These are phyloP conservation scores for Chaetoscypha palmicola DNA, from an alignment of 2,329 filamentous ascomycete genomes.

Conservation along the genomic window DNA sequence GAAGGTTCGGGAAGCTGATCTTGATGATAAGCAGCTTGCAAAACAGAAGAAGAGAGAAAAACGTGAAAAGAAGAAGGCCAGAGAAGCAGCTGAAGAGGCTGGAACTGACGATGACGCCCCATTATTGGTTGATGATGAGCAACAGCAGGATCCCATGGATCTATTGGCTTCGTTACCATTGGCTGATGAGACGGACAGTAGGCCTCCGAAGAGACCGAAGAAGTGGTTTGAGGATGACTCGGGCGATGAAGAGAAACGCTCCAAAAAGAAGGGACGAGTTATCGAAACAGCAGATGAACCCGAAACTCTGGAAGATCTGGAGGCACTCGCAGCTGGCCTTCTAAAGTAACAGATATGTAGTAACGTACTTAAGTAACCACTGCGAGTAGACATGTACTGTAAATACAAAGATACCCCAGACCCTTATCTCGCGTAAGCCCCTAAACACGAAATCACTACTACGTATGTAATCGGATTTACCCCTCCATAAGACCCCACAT, in stretches of 20 bases:
- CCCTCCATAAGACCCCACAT: constrained; percentile 4
- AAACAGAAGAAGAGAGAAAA: constrained; percentile 75
- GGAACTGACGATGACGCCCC: constrained; percentile 27
- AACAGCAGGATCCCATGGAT: constrained; percentile 48
- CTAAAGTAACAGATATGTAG: constrained; percentile 39
- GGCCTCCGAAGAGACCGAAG: constrained; percentile 58
- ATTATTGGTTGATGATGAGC: constrained; percentile 31
- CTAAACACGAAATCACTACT: background rate
- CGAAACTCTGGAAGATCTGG: constrained; percentile 72
- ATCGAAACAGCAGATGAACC: constrained; percentile 61
- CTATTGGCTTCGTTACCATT: constrained; percentile 52
- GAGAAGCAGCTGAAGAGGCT: constrained; percentile 49
- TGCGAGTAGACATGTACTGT: no score
- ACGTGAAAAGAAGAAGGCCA: constrained; percentile 63
- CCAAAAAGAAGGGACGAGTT: constrained; percentile 45
- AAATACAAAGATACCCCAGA: no score
- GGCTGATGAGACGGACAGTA: constrained; percentile 44
- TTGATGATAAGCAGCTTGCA: constrained; percentile 72
- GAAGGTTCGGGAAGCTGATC: constrained; percentile 67
- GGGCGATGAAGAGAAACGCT: constrained; percentile 38
- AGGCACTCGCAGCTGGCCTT: constrained; percentile 67
- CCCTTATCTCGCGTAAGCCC: no score
- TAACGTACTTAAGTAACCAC: no score
- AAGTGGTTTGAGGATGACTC: constrained; percentile 73
- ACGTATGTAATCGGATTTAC: background rate